Evolutionary conservation across 1,139 yeast species (phyloP).

Genomic region (Sugiyamaella grinbergsii): DNA sequence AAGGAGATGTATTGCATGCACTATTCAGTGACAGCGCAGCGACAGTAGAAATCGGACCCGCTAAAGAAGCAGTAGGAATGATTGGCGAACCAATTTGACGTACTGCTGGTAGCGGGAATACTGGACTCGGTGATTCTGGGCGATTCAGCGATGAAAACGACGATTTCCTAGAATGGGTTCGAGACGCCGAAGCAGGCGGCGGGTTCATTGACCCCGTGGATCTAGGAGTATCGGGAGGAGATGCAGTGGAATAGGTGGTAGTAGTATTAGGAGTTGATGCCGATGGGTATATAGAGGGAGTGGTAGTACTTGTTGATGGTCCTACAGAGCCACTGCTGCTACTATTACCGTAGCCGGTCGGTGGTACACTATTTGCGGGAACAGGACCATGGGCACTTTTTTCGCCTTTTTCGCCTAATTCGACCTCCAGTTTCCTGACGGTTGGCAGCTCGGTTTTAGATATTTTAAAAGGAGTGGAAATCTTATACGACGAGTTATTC

Average conservation of each 20-base stretch:
- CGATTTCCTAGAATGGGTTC: constrained; percentile 37
- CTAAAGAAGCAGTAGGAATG: constrained; percentile 19
- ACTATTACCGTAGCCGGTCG: background rate
- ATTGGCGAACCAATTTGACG: constrained; percentile 43
- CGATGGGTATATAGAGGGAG: constrained; percentile 7
- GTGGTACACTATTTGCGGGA: background rate
- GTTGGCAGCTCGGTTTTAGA: constrained; percentile 49
- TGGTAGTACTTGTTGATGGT: constrained; percentile 3
- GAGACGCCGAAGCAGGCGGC: constrained; percentile 32
- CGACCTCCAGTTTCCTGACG: constrained; percentile 18
- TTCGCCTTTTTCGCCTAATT: background rate
- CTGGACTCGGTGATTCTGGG: constrained; percentile 33
- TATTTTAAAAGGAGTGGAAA: constrained; percentile 38
- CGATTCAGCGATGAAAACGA: constrained; percentile 34
- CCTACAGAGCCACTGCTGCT: background rate
- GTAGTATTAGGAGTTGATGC: constrained; percentile 18
- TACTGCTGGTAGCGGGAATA: constrained; percentile 49
- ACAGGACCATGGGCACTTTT: background rate
- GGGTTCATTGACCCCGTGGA: constrained; percentile 34
- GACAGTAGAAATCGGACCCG: constrained; percentile 21
- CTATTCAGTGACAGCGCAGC: constrained; percentile 14
- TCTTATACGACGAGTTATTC: constrained; percentile 35
- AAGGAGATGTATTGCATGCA: constrained; percentile 14
- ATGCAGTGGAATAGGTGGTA: constrained; percentile 19
- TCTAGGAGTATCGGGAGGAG: constrained; percentile 24